Evolutionary conservation across 2,329 filamentous ascomycete species (phyloP).

Genomic region (Diaporthe australafricana): DNA sequence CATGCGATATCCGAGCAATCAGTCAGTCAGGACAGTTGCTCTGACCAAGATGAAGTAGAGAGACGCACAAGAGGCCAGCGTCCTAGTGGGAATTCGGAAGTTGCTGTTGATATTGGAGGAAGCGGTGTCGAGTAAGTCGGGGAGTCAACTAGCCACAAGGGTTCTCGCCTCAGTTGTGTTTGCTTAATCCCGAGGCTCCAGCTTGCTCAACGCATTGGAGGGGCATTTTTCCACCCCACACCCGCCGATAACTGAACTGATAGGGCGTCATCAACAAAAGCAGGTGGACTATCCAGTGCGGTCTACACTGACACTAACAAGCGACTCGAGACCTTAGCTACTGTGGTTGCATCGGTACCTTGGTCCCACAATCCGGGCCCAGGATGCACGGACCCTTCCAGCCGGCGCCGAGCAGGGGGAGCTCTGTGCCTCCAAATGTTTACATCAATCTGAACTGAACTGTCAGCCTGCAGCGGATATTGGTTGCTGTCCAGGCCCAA

Average conservation of each 20-base stretch:
- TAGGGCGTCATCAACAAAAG: conserved; percentile 10
- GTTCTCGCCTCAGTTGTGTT: not conserved
- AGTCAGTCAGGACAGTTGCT: not conserved
- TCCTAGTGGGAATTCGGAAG: not conserved
- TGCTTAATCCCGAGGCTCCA: not conserved
- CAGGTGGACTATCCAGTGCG: not conserved
- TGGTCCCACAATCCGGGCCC: not conserved
- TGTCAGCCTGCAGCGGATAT: not conserved
- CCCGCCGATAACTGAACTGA: conserved; percentile 21
- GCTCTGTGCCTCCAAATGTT: conserved; percentile 1
- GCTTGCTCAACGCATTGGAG: conserved; percentile 14
- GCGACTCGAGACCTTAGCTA: not conserved
- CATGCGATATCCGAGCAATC: not conserved
- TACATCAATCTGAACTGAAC: not conserved
- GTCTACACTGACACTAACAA: not conserved
- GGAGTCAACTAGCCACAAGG: not conserved
- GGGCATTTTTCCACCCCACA: conserved; percentile 20
- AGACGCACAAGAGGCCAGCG: not conserved
- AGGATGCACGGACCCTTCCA: not conserved
- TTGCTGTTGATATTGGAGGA: not conserved
- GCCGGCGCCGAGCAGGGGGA: not conserved
- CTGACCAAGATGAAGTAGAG: not conserved
- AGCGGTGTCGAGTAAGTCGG: not conserved
- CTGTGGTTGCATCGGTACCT: not conserved
- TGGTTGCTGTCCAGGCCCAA: not conserved